Evolutionary conservation across 2,329 filamentous ascomycete species (phyloP).

Genomic region (Aspergillus costaricaensis): DNA sequence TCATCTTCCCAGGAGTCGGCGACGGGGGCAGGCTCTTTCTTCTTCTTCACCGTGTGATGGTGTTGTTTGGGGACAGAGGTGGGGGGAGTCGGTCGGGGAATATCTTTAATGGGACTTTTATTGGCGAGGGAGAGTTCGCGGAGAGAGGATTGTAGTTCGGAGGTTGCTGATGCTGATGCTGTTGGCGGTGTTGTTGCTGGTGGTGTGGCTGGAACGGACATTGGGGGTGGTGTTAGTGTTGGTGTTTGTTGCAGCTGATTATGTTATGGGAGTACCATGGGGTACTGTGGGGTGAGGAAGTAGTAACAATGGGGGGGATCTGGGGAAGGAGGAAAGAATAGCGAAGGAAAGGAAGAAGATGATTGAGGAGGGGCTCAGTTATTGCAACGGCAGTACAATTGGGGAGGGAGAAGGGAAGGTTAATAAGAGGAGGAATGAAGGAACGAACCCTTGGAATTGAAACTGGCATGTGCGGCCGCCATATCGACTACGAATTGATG

Average conservation of each 20-base stretch:
- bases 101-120: constrained; percentile 32
- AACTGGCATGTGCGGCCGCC: background rate
- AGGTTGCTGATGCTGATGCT: constrained; percentile 12
- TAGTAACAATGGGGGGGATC: background rate
- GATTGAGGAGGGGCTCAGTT: no score
- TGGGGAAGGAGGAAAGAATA: constrained; percentile 2
- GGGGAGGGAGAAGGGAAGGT: no score
- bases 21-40: constrained; percentile 51
- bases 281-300: background rate
- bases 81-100: constrained; percentile 23
- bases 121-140: constrained; percentile 33
- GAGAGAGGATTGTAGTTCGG: constrained; percentile 37
- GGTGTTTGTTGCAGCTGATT: background rate
- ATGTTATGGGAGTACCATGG: background rate
- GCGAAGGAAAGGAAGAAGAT: no score
- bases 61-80: constrained; percentile 8
- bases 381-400: no score
- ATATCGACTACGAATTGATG: background rate
- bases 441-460: background rate
- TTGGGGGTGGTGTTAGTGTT: constrained; percentile 16
- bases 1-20: constrained; percentile 81
- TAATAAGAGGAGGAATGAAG: no score
- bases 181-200: background rate
- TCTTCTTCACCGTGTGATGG: constrained; percentile 21
- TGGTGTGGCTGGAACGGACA: constrained; percentile 18